Evolutionary conservation across 169 alveolate genomes (phyloP), one percentile per base, ranked within the genome.

Genomic region (Babesia gibsoni): DNA sequence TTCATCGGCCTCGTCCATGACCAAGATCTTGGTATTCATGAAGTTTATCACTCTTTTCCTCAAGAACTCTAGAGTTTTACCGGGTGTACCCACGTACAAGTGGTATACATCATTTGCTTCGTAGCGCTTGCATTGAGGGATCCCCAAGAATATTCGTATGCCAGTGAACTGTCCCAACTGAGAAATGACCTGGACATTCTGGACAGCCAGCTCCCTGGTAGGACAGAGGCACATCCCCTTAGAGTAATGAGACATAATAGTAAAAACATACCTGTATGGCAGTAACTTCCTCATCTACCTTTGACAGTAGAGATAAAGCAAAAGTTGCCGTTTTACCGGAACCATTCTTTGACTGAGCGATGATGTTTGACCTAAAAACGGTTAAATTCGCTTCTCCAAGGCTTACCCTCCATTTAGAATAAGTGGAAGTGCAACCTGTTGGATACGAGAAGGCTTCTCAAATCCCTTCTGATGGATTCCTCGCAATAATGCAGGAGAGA

Each of bases 261-360:
- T 35, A 2, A 12, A 0, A 0, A 64, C 68, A 3, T n/a, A 73
- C 84, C 83, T 87, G 92, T 9, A 88, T 56, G 6, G 52, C 58
- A 18, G 73, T 82, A 49, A 90, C 66, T 41, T 45, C 46, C 39
- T 94, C 61, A 67, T 96, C 96, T 16, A 95, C 93, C 50, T 84
- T 79, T 36, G 95, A 88, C 27, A 97, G 82, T 83, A 94, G 84
- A 7, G 98, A 96, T 65, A 97, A 66, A 14, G 97, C 96, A 83
- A 96, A 97, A 5, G 99, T 96, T 2, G 97, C 98, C 0, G 99
- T 96, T 87, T 97, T 97, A 30, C 99, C 99, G 49, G 98, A 86
- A 29, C 99, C 99, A 68, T 96, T 97, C 67, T 95, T 96, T 4
- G 99, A 95, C 88, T 97, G 97, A 14, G 95, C 99, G 43, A 94